Evolutionary conservation across 495 filamentous ascomycete genomes (phyloP).

Genomic region (Hyaloscypha hepaticicola): DNA sequence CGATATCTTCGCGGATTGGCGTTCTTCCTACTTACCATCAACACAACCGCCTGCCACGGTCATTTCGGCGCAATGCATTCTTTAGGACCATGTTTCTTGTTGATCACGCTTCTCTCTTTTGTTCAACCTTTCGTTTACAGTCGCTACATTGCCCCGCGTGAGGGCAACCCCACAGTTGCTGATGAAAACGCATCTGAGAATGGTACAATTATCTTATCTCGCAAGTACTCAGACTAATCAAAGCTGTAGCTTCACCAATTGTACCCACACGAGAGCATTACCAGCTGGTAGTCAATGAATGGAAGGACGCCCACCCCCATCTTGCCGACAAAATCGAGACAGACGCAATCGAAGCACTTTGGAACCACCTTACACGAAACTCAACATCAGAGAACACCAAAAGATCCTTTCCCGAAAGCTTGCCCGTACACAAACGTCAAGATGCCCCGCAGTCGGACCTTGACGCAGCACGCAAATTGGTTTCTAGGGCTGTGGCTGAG

Average conservation of each 20-base stretch:
- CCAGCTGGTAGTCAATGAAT: neutral
- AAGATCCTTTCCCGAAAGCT: neutral
- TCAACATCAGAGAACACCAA: neutral
- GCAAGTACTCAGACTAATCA: neutral
- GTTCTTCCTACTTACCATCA: no score
- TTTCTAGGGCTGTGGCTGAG: neutral
- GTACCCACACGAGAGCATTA: neutral
- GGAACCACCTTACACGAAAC: neutral
- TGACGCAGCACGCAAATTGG: neutral
- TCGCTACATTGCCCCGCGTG: neutral
- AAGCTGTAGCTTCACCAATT: neutral
- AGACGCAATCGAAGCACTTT: neutral
- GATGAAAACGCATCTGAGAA: neutral
- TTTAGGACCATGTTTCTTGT: neutral
- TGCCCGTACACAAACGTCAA: neutral
- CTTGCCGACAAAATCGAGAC: neutral
- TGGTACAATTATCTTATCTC: neutral
- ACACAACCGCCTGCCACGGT: neutral
- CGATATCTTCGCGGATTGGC: neutral
- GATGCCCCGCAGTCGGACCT: neutral
- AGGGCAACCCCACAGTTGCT: no score
- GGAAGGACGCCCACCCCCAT: neutral
- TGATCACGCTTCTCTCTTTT: neutral
- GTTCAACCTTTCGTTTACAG: neutral
- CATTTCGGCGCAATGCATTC: neutral